Evolutionary conservation across 805 yeast species (phyloP), one percentile per base, ranked within the genome.

Genomic region (Pichia heedii): DNA sequence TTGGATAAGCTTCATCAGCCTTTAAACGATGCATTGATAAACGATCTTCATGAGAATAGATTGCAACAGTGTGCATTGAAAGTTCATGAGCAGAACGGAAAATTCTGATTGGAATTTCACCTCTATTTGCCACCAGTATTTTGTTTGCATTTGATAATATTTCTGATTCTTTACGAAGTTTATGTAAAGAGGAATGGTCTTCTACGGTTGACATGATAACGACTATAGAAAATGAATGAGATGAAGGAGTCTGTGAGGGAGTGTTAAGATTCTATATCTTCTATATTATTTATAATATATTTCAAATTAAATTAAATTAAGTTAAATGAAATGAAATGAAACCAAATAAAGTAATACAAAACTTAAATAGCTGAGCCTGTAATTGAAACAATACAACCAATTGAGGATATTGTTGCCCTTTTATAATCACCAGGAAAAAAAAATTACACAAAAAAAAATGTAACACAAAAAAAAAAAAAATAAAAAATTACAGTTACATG

Each of bases 1-100:
- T 84, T 47, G 80, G 93, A 57, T 89, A 90, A 30, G 95, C 84
- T 67, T 87, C 96, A 61, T 87, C 96, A 13, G 96, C 93, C 67
- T 87, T 93, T 61, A 90, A 71, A 58, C 97, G 74, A 69, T 93
- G 97, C 89, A 88, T 86, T 12, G 95, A 83, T 56, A 90, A 72
- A 50, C 95, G 73, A 65, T 90, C 98, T 67, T 93, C 97, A 62
- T 90, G 95, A 30, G 97, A 88, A 66, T 88, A 90, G 60, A 90
- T 83, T 37, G 97, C 98, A 35, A 93, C 96, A 0, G 98, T 89
- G 59, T 85, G 88, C 95, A 93, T 86, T 20, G 95, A 84, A 58
- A 90, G 73, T 67, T 90, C 98, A 68, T 93, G 98, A 48, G 98
- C 98, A 32, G 97, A 82, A 68, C 98, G 78, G 68, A 90, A 90